Evolutionary conservation across 2,329 filamentous ascomycete genomes (phyloP).

Genomic region (Monilinia laxa): DNA sequence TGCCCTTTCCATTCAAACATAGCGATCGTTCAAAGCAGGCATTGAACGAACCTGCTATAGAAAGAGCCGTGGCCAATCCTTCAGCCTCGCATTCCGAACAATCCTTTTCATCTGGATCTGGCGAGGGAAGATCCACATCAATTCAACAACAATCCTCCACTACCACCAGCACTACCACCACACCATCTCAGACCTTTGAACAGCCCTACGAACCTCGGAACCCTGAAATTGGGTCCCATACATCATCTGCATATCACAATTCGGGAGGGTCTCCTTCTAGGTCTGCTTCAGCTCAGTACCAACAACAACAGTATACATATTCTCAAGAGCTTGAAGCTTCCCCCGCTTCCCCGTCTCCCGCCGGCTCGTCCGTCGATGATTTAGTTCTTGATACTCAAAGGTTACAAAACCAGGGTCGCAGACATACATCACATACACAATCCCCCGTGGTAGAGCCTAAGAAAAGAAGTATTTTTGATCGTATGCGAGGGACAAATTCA

Average conservation of each 20-base stretch:
- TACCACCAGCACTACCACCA: conserved; percentile 21
- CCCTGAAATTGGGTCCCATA: conserved; percentile 29
- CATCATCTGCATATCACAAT: conserved; percentile 34
- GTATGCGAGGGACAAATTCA: conserved; percentile 35
- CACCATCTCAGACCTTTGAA: conserved; percentile 25
- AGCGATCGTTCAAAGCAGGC: conserved; percentile 41
- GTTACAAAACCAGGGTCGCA: conserved; percentile 29
- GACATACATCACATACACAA: conserved; percentile 26
- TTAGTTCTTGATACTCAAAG: conserved; percentile 32
- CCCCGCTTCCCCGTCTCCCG: conserved; percentile 25
- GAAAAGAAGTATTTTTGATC: conserved; percentile 39
- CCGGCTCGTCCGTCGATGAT: conserved; percentile 36
- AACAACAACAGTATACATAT: conserved; percentile 33
- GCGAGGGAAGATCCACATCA: conserved; percentile 28
- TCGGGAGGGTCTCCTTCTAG: conserved; percentile 31
- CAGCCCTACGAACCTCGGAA: conserved; percentile 30
- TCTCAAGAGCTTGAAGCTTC: conserved; percentile 28
- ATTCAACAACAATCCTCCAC: conserved; percentile 24
- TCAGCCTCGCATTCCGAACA: conserved; percentile 24
- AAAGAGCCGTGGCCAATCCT: conserved; percentile 24
- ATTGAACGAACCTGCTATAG: conserved; percentile 34
- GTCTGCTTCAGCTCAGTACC: conserved; percentile 32
- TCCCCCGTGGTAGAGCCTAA: conserved; percentile 34
- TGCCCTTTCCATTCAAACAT: conserved; percentile 40
- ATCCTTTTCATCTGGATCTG: conserved; percentile 25